These are phyloP conservation scores for Hyaloscypha bicolor DNA, from an alignment of 495 filamentous ascomycete genomes.

Conservation along the genomic window DNA sequence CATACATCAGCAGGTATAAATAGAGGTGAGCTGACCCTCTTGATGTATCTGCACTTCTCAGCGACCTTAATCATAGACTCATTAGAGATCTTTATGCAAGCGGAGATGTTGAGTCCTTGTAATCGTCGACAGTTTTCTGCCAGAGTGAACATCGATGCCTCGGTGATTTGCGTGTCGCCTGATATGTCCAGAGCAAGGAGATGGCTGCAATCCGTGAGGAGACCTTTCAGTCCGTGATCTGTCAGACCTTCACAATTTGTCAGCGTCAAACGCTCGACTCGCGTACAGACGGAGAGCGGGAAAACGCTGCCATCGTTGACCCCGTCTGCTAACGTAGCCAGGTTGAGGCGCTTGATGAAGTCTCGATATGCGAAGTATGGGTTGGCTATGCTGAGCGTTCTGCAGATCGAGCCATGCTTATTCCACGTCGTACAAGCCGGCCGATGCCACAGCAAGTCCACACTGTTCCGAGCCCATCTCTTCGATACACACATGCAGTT, in stretches of 20 bases:
- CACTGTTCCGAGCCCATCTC: conserved; percentile 88
- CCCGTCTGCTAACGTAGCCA: conserved; percentile 71
- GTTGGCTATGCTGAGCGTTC: conserved; percentile 65
- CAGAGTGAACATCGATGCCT: conserved; percentile 77
- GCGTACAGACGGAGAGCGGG: conserved; percentile 81
- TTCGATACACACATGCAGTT: conserved; percentile 92
- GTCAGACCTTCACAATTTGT: conserved; percentile 87
- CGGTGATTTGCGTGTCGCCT: conserved; percentile 75
- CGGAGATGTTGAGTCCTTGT: conserved; percentile 92
- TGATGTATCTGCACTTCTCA: conserved; percentile 80
- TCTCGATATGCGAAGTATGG: conserved; percentile 85
- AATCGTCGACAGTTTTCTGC: conserved; percentile 79
- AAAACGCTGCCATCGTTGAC: conserved; percentile 90
- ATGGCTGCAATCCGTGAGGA: conserved; percentile 78
- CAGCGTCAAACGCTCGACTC: conserved; percentile 90
- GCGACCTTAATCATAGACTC: conserved; percentile 82
- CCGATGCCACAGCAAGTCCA: conserved; percentile 93
- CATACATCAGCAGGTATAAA: background rate
- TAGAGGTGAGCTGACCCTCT: conserved; percentile 63
- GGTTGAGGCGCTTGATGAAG: conserved; percentile 87
- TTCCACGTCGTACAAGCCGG: conserved; percentile 86
- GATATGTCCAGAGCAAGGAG: conserved; percentile 93
- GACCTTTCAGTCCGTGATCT: conserved; percentile 76
- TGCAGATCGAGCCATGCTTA: conserved; percentile 75
- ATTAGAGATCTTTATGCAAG: conserved; percentile 82